phyloP scores from a whole-genome alignment of 352 stramenopile genomes.

The Bremia lactucae region DNA sequence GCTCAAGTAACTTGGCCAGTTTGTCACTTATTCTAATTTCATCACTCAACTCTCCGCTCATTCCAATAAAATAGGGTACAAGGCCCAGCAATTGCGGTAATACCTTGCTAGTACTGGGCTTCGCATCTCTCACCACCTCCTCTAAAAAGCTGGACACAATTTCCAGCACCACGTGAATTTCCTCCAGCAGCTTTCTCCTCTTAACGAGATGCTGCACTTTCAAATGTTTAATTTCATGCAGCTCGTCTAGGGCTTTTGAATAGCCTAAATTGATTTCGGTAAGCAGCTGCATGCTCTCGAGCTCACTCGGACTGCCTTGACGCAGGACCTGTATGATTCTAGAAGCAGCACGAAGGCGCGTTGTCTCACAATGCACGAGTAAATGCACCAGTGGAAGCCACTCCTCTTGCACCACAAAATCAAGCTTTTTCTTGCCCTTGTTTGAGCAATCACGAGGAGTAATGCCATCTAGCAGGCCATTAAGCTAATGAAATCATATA shows the following conservation, averaged over 20 bases:
- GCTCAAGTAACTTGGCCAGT: conserved; percentile 48
- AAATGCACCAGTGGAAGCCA: conserved; percentile 56
- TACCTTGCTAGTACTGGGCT: conserved; percentile 18
- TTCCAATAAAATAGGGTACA: conserved; percentile 39
- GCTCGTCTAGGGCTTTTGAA: conserved; percentile 30
- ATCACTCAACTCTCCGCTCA: conserved; percentile 25
- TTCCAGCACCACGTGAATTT: conserved; percentile 44
- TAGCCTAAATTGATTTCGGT: conserved; percentile 68
- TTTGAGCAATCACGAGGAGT: conserved; percentile 15
- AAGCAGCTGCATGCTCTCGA: conserved; percentile 66
- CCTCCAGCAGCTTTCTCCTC: conserved; percentile 22
- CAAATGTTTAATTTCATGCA: conserved; percentile 6
- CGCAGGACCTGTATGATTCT: conserved; percentile 52
- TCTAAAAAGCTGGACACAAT: conserved; percentile 43
- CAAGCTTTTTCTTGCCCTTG: conserved; percentile 25
- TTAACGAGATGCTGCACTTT: conserved; percentile 3
- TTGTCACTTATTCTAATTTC: conserved; percentile 21
- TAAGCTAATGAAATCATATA: conserved; percentile 23
- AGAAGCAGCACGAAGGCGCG: conserved; percentile 41
- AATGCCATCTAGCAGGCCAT: conserved; percentile 50
- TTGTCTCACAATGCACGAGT: conserved; percentile 41
- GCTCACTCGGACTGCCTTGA: conserved; percentile 39
- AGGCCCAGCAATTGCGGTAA: conserved; percentile 55
- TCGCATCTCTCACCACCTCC: conserved; percentile 26
- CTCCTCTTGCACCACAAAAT: conserved; percentile 27